A percentile compares a stretch with the other conserved stretches of the same genome.
Evolutionary conservation across 2,329 filamentous ascomycete species (phyloP).

Genomic region (Fusarium hainanense): DNA sequence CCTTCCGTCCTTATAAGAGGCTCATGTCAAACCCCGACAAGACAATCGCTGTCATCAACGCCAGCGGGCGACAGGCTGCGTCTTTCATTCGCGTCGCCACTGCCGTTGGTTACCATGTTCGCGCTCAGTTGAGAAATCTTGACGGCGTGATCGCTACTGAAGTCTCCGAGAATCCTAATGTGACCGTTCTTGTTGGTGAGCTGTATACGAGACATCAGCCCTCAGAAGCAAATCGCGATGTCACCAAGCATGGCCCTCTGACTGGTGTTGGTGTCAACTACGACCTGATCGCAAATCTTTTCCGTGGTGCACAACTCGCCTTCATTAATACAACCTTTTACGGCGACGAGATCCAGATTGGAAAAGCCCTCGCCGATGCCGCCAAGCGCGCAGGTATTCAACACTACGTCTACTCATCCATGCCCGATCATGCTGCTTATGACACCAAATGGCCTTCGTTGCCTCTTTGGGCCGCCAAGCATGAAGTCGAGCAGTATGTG

Average conservation of each 20-base stretch:
- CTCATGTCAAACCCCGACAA: conserved; percentile 72
- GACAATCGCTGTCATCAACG: conserved; percentile 94
- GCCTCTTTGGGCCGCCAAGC: conserved; percentile 92
- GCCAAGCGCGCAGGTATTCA: conserved; percentile 86
- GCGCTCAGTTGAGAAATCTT: conserved; percentile 88
- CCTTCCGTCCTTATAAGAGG: conserved; percentile 69
- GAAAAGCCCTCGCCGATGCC: conserved; percentile 87
- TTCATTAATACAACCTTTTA: conserved; percentile 99
- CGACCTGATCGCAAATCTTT: conserved; percentile 79
- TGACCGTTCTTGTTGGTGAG: conserved; percentile 72
- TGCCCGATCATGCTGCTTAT: conserved; percentile 92
- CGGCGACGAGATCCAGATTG: conserved; percentile 92
- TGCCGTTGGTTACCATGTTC: conserved; percentile 92
- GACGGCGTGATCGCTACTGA: conserved; percentile 91
- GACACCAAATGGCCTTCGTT: conserved; percentile 81
- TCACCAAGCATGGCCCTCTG: conserved; percentile 75
- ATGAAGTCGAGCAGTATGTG: conserved; percentile 91
- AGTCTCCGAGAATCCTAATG: conserved; percentile 82
- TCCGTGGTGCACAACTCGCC: conserved; percentile 84
- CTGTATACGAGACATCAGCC: conserved; percentile 67
- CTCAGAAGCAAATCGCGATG: conserved; percentile 65
- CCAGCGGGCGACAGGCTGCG: conserved; percentile 93
- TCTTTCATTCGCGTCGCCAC: conserved; percentile 94
- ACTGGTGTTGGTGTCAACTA: conserved; percentile 75
- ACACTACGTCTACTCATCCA: conserved; percentile 96